Base-by-base conservation (phyloP, 108 stramenopile species). In the Fragilariopsis cylindrus region DNA sequence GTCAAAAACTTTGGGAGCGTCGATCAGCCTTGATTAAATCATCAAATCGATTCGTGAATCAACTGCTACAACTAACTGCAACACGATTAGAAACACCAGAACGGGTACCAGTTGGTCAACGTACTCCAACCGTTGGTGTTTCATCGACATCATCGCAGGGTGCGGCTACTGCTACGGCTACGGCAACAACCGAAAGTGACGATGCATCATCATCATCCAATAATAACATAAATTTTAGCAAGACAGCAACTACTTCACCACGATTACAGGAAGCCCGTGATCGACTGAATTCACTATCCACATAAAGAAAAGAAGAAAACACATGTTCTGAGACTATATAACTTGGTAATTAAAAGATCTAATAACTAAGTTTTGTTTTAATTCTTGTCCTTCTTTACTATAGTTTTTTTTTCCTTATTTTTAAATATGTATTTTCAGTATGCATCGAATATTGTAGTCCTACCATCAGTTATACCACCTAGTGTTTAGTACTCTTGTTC, bases 21-120 rank as follows among this genome's bases (percentile, higher is more conserved):
- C 88, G 93, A 15, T 81, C 63, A 41, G 89, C 89, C 40, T 78
- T 94, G 1, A 13, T 89, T 8, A 84, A 79, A 67, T 88, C 93
- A 13, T 76, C 87, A 47, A 90, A 82, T 78, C 86, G 90, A 45
- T 87, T 94, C 47, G 81, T 83, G 0, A 80, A 57, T 21, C 81
- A 90, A 58, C 71, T 92, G 64, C 57, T 94, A 52, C 76, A 89
- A 65, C 80, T 92, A 15, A 94, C 91, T 21, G 89, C 93, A 7
- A 78, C 82, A 50, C 79, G 85, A 65, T 81, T 94, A 40, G 93
- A 88, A 46, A 60, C 45, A n/a, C 45, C 66, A 30, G 76, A 76
- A 7, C 65, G 76, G n/a, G 56, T 76, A 16, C 69, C 44, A 4
- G 19, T 68, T n/a, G 30, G 30, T n/a, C 48, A 68, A 52, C 67